Evolutionary conservation across 1,284 basidiomycete species (phyloP), one percentile per base, ranked within the genome.

Genomic region (Fistulina hepatica): DNA sequence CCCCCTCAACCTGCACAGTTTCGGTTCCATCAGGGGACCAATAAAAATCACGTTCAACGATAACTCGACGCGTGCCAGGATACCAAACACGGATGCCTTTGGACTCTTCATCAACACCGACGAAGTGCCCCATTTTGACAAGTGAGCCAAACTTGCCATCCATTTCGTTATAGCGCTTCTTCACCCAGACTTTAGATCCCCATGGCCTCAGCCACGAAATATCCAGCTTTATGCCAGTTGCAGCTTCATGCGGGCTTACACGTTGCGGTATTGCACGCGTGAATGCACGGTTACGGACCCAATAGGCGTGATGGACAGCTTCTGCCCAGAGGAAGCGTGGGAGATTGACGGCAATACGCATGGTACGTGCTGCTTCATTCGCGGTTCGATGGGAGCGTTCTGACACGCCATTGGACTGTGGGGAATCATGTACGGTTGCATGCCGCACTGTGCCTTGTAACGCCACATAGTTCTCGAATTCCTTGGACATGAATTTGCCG

Each of bases 341-440:
- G 10, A 39, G 12, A 2, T 12, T 21, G 33, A 28, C 20, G 2
- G 41, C 37, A 6, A 36, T 10, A 2, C 53, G 43, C 34, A 55
- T 44, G 1, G 47, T 45, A 9, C 49, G 27, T 13, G 42, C 35
- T 33, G 44, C 42, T 21, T 53, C 48, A 3, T n/a, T n/a, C n/a
- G n/a, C n/a, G n/a, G n/a, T n/a, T n/a, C 53, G 34, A 37, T 60
- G 58, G 16, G 49, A 34, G 2, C 49, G 43, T 45, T 63, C 53
- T 0, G 55, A 45, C 2, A 48, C 42, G 15, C 61, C 55, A 30
- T 61, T 60, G 7, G 51, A 43, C 36, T 48, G 40, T 1, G 54
- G 54, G 2, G 55, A 51, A 43, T 63, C 51, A 33, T 60, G 59
- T 6, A 54, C 45, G 8, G 51, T 52, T 5, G 50, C 41, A 17